Evolutionary conservation across 441 rosid genomes (phyloP), one percentile per base, ranked within the genome.

Genomic region (Capsella rubella): DNA sequence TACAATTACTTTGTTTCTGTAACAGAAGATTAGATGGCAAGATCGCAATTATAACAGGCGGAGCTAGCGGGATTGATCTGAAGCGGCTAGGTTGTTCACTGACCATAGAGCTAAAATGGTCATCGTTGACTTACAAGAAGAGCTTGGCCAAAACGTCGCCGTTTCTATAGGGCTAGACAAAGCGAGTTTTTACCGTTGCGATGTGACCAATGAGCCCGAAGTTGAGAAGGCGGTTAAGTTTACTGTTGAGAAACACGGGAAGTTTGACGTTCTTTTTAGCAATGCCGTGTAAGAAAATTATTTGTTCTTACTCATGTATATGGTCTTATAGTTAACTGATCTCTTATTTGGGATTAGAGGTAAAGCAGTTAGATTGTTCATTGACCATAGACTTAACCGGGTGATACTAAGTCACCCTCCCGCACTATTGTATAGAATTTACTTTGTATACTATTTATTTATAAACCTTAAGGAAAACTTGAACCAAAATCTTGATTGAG

Each of bases 71-170:
- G 15, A 42, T 42, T 5, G 46, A 42, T n/a, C 46, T 42, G 53
- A 49, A 9, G 53, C 53, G 10, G 28, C 53, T 1, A 49, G 53
- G 54, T 4, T 50, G 13, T 50, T 50, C 54, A 50, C 54, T 5
- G 54, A 50, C 29, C 27, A 50, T 50, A 28, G 54, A 9, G 54
- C 54, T 9, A 50, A 18, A 50, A 28, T 50, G 12, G 54, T 50
- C 2, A 50, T 50, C 14, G 28, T 50, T 50, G 54, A 50, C 54
- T 18, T 50, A 50, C 54, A 50, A 50, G 54, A 50, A 9, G 29
- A 50, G 13, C 54, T 50, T 9, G 54, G 54, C 9, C 54, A 50
- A 50, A 50, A 50, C 14, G 14, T 50, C 0, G 29, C 54, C 29
- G 54, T 9, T 50, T 50, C 54, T 1, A 50, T 50, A 1, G 14